A percentile compares a stretch with the other conserved stretches of the same genome.
These are phyloP conservation scores for Russula dissimulans DNA, from an alignment of 768 basidiomycete species.

Conservation along the genomic window DNA sequence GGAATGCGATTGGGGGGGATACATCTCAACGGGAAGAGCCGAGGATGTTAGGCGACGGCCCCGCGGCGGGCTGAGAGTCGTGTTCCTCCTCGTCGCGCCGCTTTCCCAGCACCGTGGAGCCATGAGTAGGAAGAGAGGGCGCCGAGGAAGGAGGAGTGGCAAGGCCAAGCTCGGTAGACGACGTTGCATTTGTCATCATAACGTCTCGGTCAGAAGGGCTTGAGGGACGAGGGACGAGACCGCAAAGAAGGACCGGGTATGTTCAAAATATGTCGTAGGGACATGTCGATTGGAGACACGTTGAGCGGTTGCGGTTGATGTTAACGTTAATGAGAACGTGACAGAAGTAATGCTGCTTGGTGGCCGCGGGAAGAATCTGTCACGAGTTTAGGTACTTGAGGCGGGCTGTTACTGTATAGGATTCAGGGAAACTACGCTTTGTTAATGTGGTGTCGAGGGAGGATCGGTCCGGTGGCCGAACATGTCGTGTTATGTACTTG, in stretches of 20 bases:
- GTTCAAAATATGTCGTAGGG: background rate
- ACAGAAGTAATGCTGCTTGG: background rate
- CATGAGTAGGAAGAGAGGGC: background rate
- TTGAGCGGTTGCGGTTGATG: background rate
- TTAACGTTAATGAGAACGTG: background rate
- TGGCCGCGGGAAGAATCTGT: background rate
- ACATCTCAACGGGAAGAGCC: too few species aligned
- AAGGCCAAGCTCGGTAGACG: background rate
- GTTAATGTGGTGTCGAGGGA: slow-evolving; percentile 6
- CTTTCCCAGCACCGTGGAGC: background rate
- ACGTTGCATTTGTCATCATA: background rate
- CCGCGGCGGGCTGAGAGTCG: background rate
- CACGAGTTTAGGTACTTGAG: background rate
- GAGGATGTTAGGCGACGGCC: background rate
- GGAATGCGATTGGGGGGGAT: background rate
- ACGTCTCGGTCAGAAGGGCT: background rate
- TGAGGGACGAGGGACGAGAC: background rate
- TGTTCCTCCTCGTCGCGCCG: background rate
- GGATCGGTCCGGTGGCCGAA: too few species aligned
- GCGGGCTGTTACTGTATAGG: background rate
- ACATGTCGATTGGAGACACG: background rate
- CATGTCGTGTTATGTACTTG: too few species aligned
- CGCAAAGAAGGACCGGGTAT: background rate
- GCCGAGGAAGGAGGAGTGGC: background rate
- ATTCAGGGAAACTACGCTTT: background rate